Evolutionary conservation across 2,329 filamentous ascomycete species (phyloP).

Genomic region (Aspergillus sp.): DNA sequence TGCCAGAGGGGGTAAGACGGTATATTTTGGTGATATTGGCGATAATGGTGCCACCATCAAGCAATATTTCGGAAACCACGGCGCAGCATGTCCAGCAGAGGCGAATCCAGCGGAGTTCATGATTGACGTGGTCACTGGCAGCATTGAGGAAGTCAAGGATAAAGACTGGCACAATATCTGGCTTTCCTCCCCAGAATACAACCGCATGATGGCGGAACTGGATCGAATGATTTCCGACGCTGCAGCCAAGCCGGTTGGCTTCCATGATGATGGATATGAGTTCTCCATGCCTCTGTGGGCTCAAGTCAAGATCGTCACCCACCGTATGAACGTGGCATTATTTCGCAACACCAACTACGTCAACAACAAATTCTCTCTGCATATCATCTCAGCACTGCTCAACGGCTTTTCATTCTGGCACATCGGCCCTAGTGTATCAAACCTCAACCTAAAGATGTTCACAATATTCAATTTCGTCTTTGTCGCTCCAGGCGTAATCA

Average conservation of each 20-base stretch:
- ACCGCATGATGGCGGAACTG: slow-evolving; percentile 57
- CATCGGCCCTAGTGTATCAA: slow-evolving; percentile 57
- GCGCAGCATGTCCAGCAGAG: slow-evolving; percentile 57
- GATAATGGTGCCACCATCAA: slow-evolving; percentile 60
- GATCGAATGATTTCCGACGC: slow-evolving; percentile 53
- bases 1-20: slow-evolving; percentile 63
- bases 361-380: slow-evolving; percentile 58
- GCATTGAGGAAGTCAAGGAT: slow-evolving; percentile 44
- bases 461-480: slow-evolving; percentile 61
- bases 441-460: slow-evolving; percentile 71
- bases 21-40: slow-evolving; percentile 66
- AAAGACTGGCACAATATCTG: slow-evolving; percentile 70
- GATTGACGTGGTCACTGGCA: slow-evolving; percentile 46
- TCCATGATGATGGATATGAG: slow-evolving; percentile 45
- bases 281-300: slow-evolving; percentile 61
- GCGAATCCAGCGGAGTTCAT: slow-evolving; percentile 60
- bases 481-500: slow-evolving; percentile 41
- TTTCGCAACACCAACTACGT: slow-evolving; percentile 65
- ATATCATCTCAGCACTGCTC: slow-evolving; percentile 47
- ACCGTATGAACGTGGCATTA: slow-evolving; percentile 61
- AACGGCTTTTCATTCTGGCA: slow-evolving; percentile 61
- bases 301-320: slow-evolving; percentile 62
- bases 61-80: slow-evolving; percentile 62
- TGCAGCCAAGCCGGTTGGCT: slow-evolving; percentile 38
- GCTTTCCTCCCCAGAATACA: slow-evolving; percentile 58